These are phyloP conservation scores for Elaeis oleifera DNA, from an alignment of 202 grass and related monocot species.

Conservation along the genomic window DNA sequence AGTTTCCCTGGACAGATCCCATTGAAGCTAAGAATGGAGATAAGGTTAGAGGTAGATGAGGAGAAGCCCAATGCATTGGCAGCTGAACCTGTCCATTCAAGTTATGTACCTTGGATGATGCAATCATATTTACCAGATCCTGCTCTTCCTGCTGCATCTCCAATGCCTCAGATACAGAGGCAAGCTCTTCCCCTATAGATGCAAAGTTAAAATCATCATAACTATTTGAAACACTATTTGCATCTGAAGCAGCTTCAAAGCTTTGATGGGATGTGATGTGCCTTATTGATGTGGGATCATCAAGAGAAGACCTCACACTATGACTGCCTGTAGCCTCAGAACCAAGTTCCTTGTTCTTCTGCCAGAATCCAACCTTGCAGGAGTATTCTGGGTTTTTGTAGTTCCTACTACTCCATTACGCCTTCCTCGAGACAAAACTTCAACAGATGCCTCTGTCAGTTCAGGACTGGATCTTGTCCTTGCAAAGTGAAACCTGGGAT, in stretches of 20 bases:
- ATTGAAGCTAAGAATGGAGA: constrained; percentile 44
- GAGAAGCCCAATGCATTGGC: constrained; percentile 43
- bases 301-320: constrained; percentile 49
- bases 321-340: constrained; percentile 44
- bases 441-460: constrained; percentile 54
- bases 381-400: constrained; percentile 17
- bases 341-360: constrained; percentile 48
- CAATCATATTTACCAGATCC: constrained; percentile 62
- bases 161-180: constrained; percentile 50
- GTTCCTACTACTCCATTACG: constrained; percentile 31
- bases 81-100: constrained; percentile 59
- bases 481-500: constrained; percentile 54
- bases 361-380: constrained; percentile 29
- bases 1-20: constrained; percentile 44
- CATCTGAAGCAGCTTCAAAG: constrained; percentile 44
- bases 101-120: constrained; percentile 44
- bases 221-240: constrained; percentile 66
- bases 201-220: constrained; percentile 43
- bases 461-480: constrained; percentile 83
- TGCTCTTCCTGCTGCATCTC: constrained; percentile 71
- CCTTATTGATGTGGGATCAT: constrained; percentile 37
- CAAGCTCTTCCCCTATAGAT: constrained; percentile 45
- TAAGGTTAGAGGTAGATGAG: constrained; percentile 44
- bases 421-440: constrained; percentile 45
- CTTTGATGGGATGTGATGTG: constrained; percentile 44